These are phyloP conservation scores for Hyphochytrium catenoides DNA, from an alignment of 352 stramenopile species.

Conservation along the genomic window DNA sequence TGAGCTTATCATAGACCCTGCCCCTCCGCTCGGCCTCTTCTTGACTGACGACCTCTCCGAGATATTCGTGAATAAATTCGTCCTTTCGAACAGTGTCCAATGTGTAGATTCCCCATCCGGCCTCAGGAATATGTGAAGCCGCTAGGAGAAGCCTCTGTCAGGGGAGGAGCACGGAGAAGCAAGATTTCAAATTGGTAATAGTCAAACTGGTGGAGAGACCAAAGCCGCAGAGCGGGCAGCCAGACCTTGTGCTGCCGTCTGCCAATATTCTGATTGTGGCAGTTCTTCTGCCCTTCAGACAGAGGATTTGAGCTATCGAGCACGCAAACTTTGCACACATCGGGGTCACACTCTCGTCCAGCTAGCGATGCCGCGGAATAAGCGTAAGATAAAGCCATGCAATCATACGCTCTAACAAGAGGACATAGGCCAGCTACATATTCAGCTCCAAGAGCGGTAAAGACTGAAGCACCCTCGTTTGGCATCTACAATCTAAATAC, in stretches of 20 bases:
- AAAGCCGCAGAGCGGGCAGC: too few species aligned
- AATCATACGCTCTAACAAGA: too few species aligned
- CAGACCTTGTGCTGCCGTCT: slow-evolving; percentile 23
- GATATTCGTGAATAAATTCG: slow-evolving; percentile 83
- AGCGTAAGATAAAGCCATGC: too few species aligned
- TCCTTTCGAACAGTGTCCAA: slow-evolving; percentile 62
- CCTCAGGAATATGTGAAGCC: slow-evolving; percentile 38
- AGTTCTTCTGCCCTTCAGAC: slow-evolving; percentile 15
- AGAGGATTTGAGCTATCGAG: neutral
- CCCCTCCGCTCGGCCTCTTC: slow-evolving; percentile 66
- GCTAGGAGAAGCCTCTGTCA: slow-evolving; percentile 28
- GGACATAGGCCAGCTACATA: too few species aligned
- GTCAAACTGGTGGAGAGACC: too few species aligned
- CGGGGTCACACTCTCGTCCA: slow-evolving; percentile 73
- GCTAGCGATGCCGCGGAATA: too few species aligned
- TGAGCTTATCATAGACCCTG: slow-evolving; percentile 58
- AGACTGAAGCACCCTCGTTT: too few species aligned
- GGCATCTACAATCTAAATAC: too few species aligned
- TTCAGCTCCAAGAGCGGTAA: too few species aligned
- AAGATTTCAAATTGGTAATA: neutral
- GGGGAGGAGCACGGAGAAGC: neutral
- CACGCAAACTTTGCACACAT: slow-evolving; percentile 54
- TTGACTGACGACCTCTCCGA: slow-evolving; percentile 74
- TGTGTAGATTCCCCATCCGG: slow-evolving; percentile 74
- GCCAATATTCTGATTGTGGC: slow-evolving; percentile 33